A percentile compares a stretch with the other conserved stretches of the same genome.
Conservation (phyloP, 257 asterid genomes). For the Coffea eugenioides region DNA sequence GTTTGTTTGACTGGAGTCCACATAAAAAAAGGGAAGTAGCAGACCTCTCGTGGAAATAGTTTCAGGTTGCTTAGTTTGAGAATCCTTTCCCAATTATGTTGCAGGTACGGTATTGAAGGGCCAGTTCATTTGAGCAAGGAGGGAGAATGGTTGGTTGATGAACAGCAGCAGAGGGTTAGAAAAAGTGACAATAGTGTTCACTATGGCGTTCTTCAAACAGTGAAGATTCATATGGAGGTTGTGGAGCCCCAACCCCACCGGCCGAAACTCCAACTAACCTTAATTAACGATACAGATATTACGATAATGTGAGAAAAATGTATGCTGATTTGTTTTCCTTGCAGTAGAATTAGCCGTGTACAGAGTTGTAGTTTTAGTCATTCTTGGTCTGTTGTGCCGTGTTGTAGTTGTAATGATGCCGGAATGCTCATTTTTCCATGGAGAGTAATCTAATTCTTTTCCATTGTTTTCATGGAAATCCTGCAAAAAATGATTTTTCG, state of each 20-base stretch:
- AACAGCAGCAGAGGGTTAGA: conserved; percentile 70
- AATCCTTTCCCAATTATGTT: not conserved
- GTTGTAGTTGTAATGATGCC: not conserved
- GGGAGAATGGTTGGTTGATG: conserved; percentile 79
- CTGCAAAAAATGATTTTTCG: not conserved
- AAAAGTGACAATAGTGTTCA: conserved; percentile 49
- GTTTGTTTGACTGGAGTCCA: not conserved
- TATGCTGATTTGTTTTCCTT: not conserved
- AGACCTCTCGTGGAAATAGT: not conserved
- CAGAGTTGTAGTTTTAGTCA: not conserved
- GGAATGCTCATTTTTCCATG: not conserved
- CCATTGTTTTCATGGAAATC: not conserved
- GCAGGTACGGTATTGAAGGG: conserved; percentile 95
- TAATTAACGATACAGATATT: conserved; percentile 29
- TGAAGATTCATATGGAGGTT: conserved; percentile 85
- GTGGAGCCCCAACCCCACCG: conserved; percentile 94
- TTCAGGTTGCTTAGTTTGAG: not conserved
- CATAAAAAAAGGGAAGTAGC: not conserved
- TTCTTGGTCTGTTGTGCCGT: not conserved
- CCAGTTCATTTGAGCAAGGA: conserved; percentile 72
- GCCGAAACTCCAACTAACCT: conserved; percentile 85
- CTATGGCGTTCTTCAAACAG: conserved; percentile 73
- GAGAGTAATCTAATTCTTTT: not conserved
- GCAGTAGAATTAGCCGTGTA: not conserved
- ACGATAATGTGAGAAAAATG: not conserved